Conservation (phyloP, 345 rosid genomes). For the Brassica rapa region DNA sequence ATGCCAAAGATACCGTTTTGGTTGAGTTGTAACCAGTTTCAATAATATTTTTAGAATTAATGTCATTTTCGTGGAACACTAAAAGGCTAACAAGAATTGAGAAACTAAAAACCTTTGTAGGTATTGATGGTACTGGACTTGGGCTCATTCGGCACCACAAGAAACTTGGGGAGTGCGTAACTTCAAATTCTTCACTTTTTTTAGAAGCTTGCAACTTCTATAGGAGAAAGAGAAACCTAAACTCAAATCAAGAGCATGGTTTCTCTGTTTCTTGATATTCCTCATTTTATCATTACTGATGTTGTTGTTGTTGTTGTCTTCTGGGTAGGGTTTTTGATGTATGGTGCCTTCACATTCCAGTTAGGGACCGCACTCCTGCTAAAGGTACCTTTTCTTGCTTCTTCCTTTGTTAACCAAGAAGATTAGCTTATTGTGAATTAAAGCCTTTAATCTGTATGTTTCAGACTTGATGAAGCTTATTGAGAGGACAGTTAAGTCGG, state of each 20-base stretch:
- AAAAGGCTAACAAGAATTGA: background rate
- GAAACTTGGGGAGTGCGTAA: conserved; percentile 59
- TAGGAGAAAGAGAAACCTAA: background rate
- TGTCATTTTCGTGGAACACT: background rate
- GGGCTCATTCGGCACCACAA: conserved; percentile 65
- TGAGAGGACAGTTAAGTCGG: conserved; percentile 49
- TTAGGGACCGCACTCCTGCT: conserved; percentile 56
- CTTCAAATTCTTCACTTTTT: background rate
- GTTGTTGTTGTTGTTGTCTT: background rate
- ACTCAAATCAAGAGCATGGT: background rate
- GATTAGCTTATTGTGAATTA: background rate
- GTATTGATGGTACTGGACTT: conserved; percentile 80
- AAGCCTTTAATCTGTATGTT: background rate
- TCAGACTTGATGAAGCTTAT: conserved; percentile 56
- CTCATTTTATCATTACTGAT: background rate
- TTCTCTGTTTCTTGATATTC: background rate
- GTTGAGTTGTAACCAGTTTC: background rate
- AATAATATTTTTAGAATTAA: background rate
- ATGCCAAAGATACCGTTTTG: background rate
- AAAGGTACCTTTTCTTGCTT: conserved; percentile 40
- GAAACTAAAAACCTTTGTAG: conserved; percentile 39
- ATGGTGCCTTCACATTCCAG: conserved; percentile 76
- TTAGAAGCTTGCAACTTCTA: too few species aligned
- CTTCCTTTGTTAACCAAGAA: background rate
- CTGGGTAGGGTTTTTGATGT: conserved; percentile 58